Base-by-base conservation (phyloP, 331 rosid species). In the Malus hybrid region DNA sequence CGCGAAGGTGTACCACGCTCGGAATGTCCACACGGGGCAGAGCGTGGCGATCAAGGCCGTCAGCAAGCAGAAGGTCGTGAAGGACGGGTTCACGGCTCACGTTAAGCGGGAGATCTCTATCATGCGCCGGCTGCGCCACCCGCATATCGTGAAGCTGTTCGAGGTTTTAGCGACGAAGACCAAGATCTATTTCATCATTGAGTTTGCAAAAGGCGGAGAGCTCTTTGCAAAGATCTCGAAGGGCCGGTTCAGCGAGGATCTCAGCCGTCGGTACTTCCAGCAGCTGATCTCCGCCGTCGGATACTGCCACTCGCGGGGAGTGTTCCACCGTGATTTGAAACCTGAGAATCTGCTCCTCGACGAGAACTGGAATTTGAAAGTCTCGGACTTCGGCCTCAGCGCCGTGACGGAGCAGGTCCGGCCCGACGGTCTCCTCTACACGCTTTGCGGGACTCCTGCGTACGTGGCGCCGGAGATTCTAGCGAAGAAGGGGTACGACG, bases 391-490 rank as follows among this genome's bases (percentile, higher is more conserved):
- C 52, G 98, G 98, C 42, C 84, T 93, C 75, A 79, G 91, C n/a
- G 94, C 98, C 12, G 82, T 86, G 0, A 66, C 67, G 52, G 91
- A 83, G 3, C 88, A 85, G 81, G 63, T 78, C 83, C 91, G 71
- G 55, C 79, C 94, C 22, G 97, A 93, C 52, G 91, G 93, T 0
- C 68, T 86, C 24, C 90, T 93, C 64, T 93, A 91, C 68, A 89
- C 98, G 0, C 81, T 87, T 3, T 93, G 98, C 52, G 98, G 98
- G 12, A 93, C 98, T 0, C 96, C 97, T 1, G 88, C 97, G 15
- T 89, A 89, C 83, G 89, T 91, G 80, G 91, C 97, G 15, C 98
- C 98, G 0, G 98, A 93, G 86, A 81, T 93, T 67, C 88, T 93
- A 1, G 81, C 80, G 5, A 89, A 83, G 75, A 86, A 72, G 71